Evolutionary conservation across 805 yeast species (phyloP).

Genomic region (Clavispora carvajalis): DNA sequence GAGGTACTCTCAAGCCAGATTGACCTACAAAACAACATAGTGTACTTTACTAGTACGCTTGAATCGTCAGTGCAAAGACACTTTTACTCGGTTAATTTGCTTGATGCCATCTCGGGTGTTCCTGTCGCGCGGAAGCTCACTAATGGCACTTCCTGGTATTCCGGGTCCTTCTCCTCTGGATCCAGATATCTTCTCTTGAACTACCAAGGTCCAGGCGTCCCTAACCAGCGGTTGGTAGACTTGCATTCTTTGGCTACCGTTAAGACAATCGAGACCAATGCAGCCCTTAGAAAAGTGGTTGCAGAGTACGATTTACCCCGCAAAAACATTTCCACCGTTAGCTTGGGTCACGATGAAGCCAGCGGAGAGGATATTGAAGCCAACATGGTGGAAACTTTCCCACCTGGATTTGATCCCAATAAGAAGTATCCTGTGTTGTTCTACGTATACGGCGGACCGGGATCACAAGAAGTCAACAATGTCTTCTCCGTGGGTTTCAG

Average conservation of each 20-base stretch:
- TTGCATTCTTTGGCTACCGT: conserved; percentile 24
- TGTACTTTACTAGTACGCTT: conserved; percentile 69
- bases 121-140: conserved; percentile 28
- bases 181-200: conserved; percentile 63
- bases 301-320: conserved; percentile 52
- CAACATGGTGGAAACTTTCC: conserved; percentile 73
- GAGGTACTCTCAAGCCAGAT: conserved; percentile 56
- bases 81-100: conserved; percentile 60
- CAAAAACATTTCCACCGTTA: conserved; percentile 47
- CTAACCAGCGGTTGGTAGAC: conserved; percentile 67
- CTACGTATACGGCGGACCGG: conserved; percentile 94
- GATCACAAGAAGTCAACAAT: conserved; percentile 75
- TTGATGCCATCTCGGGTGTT: conserved; percentile 37
- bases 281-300: conserved; percentile 34
- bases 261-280: conserved; percentile 46
- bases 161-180: conserved; percentile 75
- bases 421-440: conserved; percentile 80
- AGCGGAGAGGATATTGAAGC: conserved; percentile 43
- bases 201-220: conserved; percentile 77
- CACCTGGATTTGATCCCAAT: conserved; percentile 59
- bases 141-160: conserved; percentile 55
- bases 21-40: conserved; percentile 33
- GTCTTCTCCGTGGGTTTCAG: conserved; percentile 60
- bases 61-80: conserved; percentile 82
- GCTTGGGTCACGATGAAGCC: conserved; percentile 45